Evolutionary conservation across 768 basidiomycete species (phyloP), one percentile per base, ranked within the genome.

Genomic region (Cubamyces sp.): DNA sequence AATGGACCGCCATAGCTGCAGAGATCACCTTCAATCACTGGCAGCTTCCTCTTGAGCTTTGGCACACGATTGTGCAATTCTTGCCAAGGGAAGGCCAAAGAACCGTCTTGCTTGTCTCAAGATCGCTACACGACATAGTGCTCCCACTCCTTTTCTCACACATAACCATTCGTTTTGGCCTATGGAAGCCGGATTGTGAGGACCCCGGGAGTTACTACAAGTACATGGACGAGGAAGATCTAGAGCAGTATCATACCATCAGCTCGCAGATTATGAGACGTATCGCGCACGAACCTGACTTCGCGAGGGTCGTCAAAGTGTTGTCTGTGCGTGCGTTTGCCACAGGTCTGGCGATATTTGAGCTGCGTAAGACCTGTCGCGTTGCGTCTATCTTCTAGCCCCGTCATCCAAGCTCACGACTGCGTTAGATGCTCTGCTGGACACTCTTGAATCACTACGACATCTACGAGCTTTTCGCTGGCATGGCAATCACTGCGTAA

Each of bases 221-320:
- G 5, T 34, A n/a, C 14, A 37, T 6, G 43, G 28, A 16, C 21
- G 23, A n/a, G 18, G 26, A 54, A 14, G 40, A 16, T 7, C n/a
- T 45, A 4, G 21, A 9, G 7, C 16, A 18, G 25, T 41, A 30
- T 1, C 18, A 42, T 18, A 50, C 37, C 5, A 18, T 23, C 3
- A 50, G 48, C 40, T 51, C 40, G 40, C 18, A 58, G 40, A 19
- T 51, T n/a, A 14, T 58, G 48, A 48, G 48, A 15, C n/a, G 49
- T 26, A 58, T 50, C 41, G 21, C 28, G 8, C 39, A 15, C 3
- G 47, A 57, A 12, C 15, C 47, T 5, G 46, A 14, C 3, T 58
- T 58, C 18, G 57, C 57, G 16, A 34, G 26, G 3, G 16, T 34
- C 7, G 28, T 58, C 9, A 58, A 51, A n/a, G 40, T 42, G 9